Conservation (phyloP, 169 alveolate species). For the Plasmodium sp. region DNA sequence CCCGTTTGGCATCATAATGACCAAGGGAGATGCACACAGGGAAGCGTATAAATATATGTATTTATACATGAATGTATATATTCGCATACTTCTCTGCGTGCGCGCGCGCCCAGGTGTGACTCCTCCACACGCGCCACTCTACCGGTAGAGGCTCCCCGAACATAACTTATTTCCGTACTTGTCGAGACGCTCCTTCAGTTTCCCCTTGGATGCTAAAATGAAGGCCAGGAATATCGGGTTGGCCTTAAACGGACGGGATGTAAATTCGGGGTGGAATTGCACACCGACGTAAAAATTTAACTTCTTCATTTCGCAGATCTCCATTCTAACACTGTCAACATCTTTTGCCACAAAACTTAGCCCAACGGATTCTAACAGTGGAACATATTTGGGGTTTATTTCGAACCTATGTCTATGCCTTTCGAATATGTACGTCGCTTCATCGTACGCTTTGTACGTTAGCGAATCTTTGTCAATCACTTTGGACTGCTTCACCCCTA, state of each 20-base stretch:
- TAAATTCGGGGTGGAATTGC: constrained; percentile 97
- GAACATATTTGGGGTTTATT: constrained; percentile 91
- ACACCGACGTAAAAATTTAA: constrained; percentile 95
- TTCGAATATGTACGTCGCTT: constrained; percentile 88
- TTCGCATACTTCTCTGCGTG: background rate
- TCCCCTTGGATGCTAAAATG: constrained; percentile 87
- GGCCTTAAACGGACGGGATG: constrained; percentile 91
- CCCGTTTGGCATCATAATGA: background rate
- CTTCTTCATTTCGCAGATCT: constrained; percentile 87
- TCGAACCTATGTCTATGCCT: constrained; percentile 97
- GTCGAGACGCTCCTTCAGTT: constrained; percentile 76
- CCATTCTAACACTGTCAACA: constrained; percentile 91
- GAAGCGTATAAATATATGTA: too few species aligned
- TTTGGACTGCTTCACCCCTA: constrained; percentile 92
- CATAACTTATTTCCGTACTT: constrained; percentile 77
- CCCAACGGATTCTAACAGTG: constrained; percentile 89
- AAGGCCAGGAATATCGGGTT: constrained; percentile 90
- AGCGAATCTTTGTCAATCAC: constrained; percentile 89
- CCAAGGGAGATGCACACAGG: background rate
- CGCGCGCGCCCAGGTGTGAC: background rate
- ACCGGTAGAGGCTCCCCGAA: constrained; percentile 77
- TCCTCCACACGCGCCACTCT: background rate
- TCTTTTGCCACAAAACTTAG: constrained; percentile 92
- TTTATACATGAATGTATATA: background rate
- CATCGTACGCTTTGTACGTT: constrained; percentile 91